Evolutionary conservation across 164 flowering plant genomes (phyloP), one percentile per base, ranked within the genome.

Genomic region (Chloranthus sessilifolius): DNA sequence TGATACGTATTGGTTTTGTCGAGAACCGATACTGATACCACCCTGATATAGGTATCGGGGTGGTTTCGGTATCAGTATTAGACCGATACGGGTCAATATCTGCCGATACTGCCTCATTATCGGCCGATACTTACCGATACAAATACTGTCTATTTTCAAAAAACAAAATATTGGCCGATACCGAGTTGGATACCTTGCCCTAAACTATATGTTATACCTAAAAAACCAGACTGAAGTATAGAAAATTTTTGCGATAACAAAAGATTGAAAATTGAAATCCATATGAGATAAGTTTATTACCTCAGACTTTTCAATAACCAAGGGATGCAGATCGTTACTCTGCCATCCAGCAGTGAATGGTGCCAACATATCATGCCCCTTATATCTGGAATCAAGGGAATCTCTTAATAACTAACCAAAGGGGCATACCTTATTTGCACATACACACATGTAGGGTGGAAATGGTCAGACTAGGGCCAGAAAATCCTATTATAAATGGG

Each of bases 271-370:
- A 54, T 10, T 38, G 20, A 22, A 50, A 35, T 33, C 29, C 15
- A 8, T 3, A 47, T 2, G 16, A 26, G 10, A 15, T 16, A 46
- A 24, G 36, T 28, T 55, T 19, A 42, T 34, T 62, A 88, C 99
- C 95, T 92, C 89, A 15, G 98, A 83, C 61, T 59, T 88, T 23
- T 77, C 91, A 33, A 92, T 92, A 23, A 92, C 75, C 24, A 92
- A 63, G 24, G 98, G 98, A 70, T 85, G 56, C 51, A 71, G 17
- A 58, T 88, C 96, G 24, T 77, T 60, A 53, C 60, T 59, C 58
- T 88, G 95, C 87, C 89, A 83, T 33, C 99, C 99, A 43, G 99
- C 84, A 43, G 99, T 92, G 58, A 92, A 92, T 42, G 99, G 99
- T 46, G 99, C 99, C 64, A 92, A 60, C 99, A 92, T 92, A 66